Percentiles rank a stretch among this genome's conserved stretches.
phyloP scores from a whole-genome alignment of 1,139 yeast species.

The Pichia sp. region DNA sequence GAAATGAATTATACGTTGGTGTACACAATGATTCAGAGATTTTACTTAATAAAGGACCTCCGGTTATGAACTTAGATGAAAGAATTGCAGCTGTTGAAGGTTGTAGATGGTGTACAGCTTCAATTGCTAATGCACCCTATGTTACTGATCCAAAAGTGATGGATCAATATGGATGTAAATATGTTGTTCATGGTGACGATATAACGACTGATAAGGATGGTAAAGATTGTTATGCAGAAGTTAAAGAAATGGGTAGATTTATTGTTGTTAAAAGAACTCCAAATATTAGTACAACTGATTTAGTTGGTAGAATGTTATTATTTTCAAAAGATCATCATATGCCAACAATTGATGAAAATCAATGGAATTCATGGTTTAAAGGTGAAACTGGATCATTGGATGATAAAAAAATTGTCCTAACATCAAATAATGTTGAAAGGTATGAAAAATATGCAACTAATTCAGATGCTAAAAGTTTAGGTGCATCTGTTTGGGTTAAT shows the following conservation, averaged over 20 bases:
- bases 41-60: slow-evolving; percentile 77
- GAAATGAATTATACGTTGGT: slow-evolving; percentile 72
- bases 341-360: slow-evolving; percentile 31
- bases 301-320: slow-evolving; percentile 84
- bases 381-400: slow-evolving; percentile 1
- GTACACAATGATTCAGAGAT: slow-evolving; percentile 91
- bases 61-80: slow-evolving; percentile 81
- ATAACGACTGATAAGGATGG: slow-evolving; percentile 95
- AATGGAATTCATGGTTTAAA: slow-evolving; percentile 17
- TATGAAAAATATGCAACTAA: slow-evolving; percentile 61
- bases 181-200: slow-evolving; percentile 96
- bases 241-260: slow-evolving; percentile 81
- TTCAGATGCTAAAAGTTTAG: slow-evolving; percentile 51
- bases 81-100: slow-evolving; percentile 78
- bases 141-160: slow-evolving; percentile 84
- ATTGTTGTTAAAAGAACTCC: slow-evolving; percentile 88
- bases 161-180: slow-evolving; percentile 69
- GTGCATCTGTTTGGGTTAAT: slow-evolving; percentile 54
- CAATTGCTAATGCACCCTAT: slow-evolving; percentile 80
- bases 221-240: slow-evolving; percentile 78
- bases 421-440: slow-evolving; percentile 30
- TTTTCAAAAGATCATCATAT: slow-evolving; percentile 55
- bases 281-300: slow-evolving; percentile 89
- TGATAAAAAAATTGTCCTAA: slow-evolving; percentile 16
- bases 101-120: slow-evolving; percentile 79